These are phyloP conservation scores for Lablab purpureus DNA, from an alignment of 306 rosid species.

Conservation along the genomic window DNA sequence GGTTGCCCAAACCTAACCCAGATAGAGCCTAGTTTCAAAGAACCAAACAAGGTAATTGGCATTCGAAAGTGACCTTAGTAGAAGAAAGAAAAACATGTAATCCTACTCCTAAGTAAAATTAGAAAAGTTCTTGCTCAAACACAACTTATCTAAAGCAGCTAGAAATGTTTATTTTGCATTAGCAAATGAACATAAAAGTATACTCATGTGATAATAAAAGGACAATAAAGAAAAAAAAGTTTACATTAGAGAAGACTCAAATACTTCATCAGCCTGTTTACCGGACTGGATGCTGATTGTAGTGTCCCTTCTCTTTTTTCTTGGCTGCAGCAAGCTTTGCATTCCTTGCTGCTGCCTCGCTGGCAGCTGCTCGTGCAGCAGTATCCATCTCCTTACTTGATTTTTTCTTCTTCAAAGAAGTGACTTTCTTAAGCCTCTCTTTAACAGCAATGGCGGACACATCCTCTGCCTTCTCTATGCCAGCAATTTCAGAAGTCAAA, in stretches of 20 bases:
- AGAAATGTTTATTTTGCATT: slow-evolving; percentile 47
- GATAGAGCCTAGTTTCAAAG: neutral
- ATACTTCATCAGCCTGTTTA: slow-evolving; percentile 46
- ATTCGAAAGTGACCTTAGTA: neutral
- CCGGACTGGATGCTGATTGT: slow-evolving; percentile 72
- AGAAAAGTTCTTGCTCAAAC: slow-evolving; percentile 11
- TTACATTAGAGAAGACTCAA: slow-evolving; percentile 21
- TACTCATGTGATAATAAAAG: slow-evolving; percentile 27
- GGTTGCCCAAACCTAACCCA: neutral
- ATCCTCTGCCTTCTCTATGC: slow-evolving; percentile 57
- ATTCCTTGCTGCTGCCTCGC: slow-evolving; percentile 70
- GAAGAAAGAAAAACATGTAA: neutral
- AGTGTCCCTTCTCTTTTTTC: slow-evolving; percentile 71
- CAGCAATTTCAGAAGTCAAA: slow-evolving; percentile 44
- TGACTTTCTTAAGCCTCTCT: slow-evolving; percentile 63
- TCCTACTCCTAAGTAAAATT: neutral
- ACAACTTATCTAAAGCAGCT: slow-evolving; percentile 8
- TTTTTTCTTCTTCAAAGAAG: slow-evolving; percentile 68
- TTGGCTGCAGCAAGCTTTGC: slow-evolving; percentile 69
- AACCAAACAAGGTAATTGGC: neutral
- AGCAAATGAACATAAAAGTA: slow-evolving; percentile 48
- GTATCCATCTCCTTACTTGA: slow-evolving; percentile 72
- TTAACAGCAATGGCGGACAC: slow-evolving; percentile 28
- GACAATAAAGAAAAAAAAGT: neutral
- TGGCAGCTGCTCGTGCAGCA: slow-evolving; percentile 67